phyloP scores from a whole-genome alignment of 1,139 yeast species.

The Geotrichum restrictum region DNA sequence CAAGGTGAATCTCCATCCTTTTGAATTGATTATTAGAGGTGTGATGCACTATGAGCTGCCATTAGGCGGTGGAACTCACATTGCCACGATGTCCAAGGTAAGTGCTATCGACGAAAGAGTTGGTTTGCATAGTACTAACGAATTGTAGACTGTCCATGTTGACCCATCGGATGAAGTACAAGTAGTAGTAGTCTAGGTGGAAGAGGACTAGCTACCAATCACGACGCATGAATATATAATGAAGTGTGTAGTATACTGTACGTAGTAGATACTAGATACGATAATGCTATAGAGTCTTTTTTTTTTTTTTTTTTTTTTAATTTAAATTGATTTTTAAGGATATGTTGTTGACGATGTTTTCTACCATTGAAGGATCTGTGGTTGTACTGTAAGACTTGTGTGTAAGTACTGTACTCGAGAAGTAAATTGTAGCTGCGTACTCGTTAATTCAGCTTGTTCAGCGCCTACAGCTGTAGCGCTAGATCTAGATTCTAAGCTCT shows the following conservation, averaged over 20 bases:
- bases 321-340: too few relatives aligned
- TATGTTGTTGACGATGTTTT: too few relatives aligned
- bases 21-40: constrained; percentile 80
- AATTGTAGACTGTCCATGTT: not conserved
- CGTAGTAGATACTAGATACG: too few relatives aligned
- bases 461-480: too few relatives aligned
- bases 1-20: constrained; percentile 69
- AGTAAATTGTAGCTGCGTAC: too few relatives aligned
- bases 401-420: too few relatives aligned
- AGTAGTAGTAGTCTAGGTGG: not conserved
- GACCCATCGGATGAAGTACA: not conserved
- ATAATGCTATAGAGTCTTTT: not conserved
- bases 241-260: too few relatives aligned
- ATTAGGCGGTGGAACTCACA: not conserved
- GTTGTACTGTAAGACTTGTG: too few relatives aligned
- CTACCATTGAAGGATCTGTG: too few relatives aligned
- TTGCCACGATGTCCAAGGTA: not conserved
- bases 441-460: too few relatives aligned
- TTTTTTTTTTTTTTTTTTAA: not conserved
- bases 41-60: constrained; percentile 63
- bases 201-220: not conserved
- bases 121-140: not conserved
- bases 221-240: too few relatives aligned
- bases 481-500: too few relatives aligned
- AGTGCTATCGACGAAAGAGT: not conserved